Evolutionary conservation across 1,284 basidiomycete species (phyloP), one percentile per base, ranked within the genome.

Genomic region (Butyriboletus appendiculatus): DNA sequence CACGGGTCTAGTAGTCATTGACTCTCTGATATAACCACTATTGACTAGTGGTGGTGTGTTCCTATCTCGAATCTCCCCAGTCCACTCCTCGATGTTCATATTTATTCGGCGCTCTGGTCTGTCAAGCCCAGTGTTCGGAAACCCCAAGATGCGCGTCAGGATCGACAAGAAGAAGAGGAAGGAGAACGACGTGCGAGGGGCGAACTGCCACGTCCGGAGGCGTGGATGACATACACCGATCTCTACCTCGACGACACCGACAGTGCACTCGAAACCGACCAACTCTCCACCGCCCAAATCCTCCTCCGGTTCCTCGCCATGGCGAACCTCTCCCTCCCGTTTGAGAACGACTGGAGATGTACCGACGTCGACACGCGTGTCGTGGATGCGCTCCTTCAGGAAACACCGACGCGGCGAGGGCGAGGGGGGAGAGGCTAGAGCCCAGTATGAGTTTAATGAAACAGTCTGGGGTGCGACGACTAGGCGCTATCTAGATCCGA

Each of bases 291-390:
- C 41, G 81, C 81, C 0, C 82, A 81, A 57, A 71, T 81, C 47
- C 66, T 88, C 33, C 75, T 90, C 16, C 81, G 81, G 5, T 76
- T 90, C 32, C 76, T 88, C 5, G 83, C 87, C 0, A 74, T 76
- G 0, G 69, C 79, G 9, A 74, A 81, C 41, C 78, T 86, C 59
- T 80, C 79, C 15, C 69, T 88, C 1, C 26, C 22, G 12, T 10
- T n/a, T 22, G 51, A 38, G 14, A 26, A 26, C 3, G 42, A 28
- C 26, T 32, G n/a, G 48, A 53, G 35, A 47, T 52, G 16, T 42
- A n/a, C 53, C 3, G 40, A 49, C 10, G 51, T 63, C 3, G 56
- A 60, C 20, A 26, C 48, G 28, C 35, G 47, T 2, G 49, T 59
- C 3, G 54, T 62, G 30, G 56, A 53, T n/a, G 54, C 26, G 24